These are phyloP conservation scores for Aureobasidium sp. DNA, from an alignment of 2,329 filamentous ascomycete genomes.

Conservation along the genomic window DNA sequence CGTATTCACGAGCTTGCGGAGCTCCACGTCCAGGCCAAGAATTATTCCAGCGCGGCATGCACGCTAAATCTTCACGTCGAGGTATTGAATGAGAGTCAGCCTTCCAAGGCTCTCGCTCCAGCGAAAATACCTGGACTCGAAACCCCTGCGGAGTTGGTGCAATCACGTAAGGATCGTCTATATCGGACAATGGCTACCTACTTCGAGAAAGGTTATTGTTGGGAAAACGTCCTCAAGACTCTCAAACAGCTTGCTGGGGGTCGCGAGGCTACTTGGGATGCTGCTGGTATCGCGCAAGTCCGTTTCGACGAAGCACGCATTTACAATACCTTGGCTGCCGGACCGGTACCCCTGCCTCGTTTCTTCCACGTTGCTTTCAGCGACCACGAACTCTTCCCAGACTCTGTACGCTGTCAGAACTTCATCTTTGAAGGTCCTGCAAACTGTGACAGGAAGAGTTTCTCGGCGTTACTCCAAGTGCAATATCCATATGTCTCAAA, in stretches of 20 bases:
- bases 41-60: conserved; percentile 80
- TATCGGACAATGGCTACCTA: conserved; percentile 94
- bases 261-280: conserved; percentile 63
- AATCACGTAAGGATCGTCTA: conserved; percentile 85
- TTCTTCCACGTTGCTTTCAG: conserved; percentile 91
- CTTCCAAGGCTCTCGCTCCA: not conserved
- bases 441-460: conserved; percentile 69
- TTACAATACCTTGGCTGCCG: conserved; percentile 69
- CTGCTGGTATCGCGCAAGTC: conserved; percentile 65
- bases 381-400: conserved; percentile 72
- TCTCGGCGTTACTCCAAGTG: conserved; percentile 87
- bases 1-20: conserved; percentile 88
- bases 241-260: conserved; percentile 79
- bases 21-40: conserved; percentile 67
- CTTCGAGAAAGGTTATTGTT: conserved; percentile 90
- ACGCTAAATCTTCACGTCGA: conserved; percentile 87
- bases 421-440: conserved; percentile 83
- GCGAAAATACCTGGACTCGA: conserved; percentile 51
- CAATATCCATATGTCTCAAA: conserved; percentile 56
- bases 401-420: conserved; percentile 75
- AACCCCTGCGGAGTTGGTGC: conserved; percentile 78
- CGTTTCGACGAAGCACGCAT: conserved; percentile 86
- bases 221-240: conserved; percentile 78
- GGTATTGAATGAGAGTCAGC: conserved; percentile 58
- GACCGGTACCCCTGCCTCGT: conserved; percentile 45